These are phyloP conservation scores for Chenopodium quinoa DNA, from an alignment of 148 eudicot genomes.

Conservation along the genomic window DNA sequence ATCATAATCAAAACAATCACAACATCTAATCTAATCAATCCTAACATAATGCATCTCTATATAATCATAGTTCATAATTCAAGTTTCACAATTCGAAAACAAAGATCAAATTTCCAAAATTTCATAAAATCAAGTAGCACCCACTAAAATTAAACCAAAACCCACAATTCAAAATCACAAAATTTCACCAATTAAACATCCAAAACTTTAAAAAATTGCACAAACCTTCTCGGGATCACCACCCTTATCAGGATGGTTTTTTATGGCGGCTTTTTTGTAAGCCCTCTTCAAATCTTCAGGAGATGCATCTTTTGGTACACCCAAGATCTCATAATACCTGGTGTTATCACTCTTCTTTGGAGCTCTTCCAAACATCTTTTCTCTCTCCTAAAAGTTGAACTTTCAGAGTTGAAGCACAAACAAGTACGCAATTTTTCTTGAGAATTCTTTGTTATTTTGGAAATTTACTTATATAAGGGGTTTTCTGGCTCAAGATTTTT, in stretches of 20 bases:
- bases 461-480: neutral
- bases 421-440: neutral
- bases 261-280: slow-evolving; percentile 57
- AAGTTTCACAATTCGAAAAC: too few species aligned
- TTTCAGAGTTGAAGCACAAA: neutral
- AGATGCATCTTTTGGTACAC: slow-evolving; percentile 45
- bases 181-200: neutral
- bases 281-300: slow-evolving; percentile 68
- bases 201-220: neutral
- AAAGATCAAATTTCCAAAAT: neutral
- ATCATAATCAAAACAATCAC: too few species aligned
- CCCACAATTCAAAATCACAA: neutral
- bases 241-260: slow-evolving; percentile 75
- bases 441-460: neutral
- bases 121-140: neutral
- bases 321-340: slow-evolving; percentile 50
- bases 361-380: slow-evolving; percentile 59
- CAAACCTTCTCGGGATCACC: slow-evolving; percentile 67
- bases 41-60: too few species aligned
- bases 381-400: neutral
- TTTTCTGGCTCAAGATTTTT: neutral
- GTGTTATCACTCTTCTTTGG: slow-evolving; percentile 63
- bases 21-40: too few species aligned
- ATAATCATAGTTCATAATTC: too few species aligned
- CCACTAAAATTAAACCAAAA: neutral